phyloP scores from a whole-genome alignment of 225 moss, liverwort and hornwort genomes.

The Bryoerythrophyllum caledonicum region DNA sequence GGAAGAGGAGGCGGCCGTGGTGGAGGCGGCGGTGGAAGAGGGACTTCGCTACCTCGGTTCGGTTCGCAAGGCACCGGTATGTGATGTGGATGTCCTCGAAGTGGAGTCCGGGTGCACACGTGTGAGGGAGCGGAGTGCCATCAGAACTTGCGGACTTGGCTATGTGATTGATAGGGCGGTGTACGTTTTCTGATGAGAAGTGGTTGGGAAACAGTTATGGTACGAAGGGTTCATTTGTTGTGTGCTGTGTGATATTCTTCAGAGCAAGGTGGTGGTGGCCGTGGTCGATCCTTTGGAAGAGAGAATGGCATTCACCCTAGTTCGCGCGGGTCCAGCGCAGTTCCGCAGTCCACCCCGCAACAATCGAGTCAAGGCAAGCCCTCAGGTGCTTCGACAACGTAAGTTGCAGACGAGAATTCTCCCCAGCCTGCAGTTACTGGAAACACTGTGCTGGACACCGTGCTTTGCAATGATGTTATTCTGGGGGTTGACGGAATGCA shows the following conservation, averaged over 20 bases:
- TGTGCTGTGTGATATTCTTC: constrained; percentile 8
- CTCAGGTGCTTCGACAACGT: constrained; percentile 41
- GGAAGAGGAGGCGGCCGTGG: constrained; percentile 72
- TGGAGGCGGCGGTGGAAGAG: constrained; percentile 69
- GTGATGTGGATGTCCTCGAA: not conserved
- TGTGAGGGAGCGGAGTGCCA: not conserved
- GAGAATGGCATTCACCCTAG: constrained; percentile 74
- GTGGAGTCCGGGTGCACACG: not conserved
- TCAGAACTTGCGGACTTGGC: not conserved
- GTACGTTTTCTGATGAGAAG: not conserved
- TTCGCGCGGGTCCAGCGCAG: constrained; percentile 57
- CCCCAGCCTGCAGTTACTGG: not conserved
- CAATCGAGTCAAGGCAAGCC: constrained; percentile 44
- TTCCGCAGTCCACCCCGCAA: constrained; percentile 36
- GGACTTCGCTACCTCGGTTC: constrained; percentile 63
- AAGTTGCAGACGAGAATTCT: constrained; percentile 2
- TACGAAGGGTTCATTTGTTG: not conserved
- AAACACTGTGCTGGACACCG: not conserved
- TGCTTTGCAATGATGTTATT: not conserved
- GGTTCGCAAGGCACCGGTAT: constrained; percentile 45
- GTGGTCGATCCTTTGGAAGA: constrained; percentile 61
- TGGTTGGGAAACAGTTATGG: too few relatives aligned
- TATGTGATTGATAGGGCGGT: not conserved
- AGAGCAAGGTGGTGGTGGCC: constrained; percentile 73
- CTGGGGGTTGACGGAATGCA: not conserved